Base-by-base conservation (phyloP, 805 yeast species). In the Ogataea nakhonphanomensis region DNA sequence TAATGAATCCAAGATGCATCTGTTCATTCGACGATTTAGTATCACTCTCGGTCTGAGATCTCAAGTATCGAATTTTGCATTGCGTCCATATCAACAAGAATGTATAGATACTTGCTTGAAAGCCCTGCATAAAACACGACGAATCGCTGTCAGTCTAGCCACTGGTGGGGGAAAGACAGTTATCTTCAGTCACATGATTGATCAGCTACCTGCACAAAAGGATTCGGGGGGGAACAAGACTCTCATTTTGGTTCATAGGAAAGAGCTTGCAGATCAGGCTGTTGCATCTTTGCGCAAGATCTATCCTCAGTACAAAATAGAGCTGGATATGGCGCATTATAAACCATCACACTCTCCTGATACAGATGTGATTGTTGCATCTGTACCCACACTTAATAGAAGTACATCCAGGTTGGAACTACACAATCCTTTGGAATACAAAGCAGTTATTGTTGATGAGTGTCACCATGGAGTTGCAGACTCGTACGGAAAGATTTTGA, bases 101-200 rank as follows among this genome's bases (percentile, higher is more conserved):
- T 90, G 95, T 37, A 74, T 89, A 2, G 56, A 72, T 1, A 58
- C 69, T 0, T 78, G 90, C 25, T 50, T 78, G 1, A 49, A 59
- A 0, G 72, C 86, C 0, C 56, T 83, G 2, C 52, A 61, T 0
- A 23, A 50, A 1, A 50, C 61, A 2, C 61, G 70, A 13, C 67
- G 93, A 34, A 74, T 88, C 0, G 96, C 91, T 0, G 89, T 88
- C 2, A 83, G 88, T 22, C 60, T 90, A 27, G 95, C 96, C 10
- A 91, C 98, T 0, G 98, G 98, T 0, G 93, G 95, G 9, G 98
- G 98, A 5, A 90, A 90, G 53, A 90, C 97, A 0, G 87, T 88
- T 9, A 79, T 86, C 1, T 84, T 87, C 55, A 61, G 84, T 0
- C 73, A 73, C 47, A 49, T 83, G 30, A 73, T 84, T 3, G 71